Base-by-base conservation (phyloP, 805 yeast genomes). In the Sugiyamaella lignohabitans region DNA sequence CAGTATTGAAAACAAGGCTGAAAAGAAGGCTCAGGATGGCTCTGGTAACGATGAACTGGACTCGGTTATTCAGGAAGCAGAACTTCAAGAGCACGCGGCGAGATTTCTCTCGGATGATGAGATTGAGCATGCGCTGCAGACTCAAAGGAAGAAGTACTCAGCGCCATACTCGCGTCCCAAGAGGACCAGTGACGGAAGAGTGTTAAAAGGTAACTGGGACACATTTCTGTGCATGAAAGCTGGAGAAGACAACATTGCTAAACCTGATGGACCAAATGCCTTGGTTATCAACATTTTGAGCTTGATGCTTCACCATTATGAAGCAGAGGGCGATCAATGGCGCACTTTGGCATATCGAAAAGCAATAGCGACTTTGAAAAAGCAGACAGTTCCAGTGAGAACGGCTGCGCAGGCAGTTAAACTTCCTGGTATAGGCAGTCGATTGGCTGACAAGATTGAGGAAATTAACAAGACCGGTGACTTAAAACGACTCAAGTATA, bases 371-470 rank as follows among this genome's bases (percentile, higher is more conserved):
- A 57, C 72, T 0, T 51, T 67, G 19, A 59, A 63, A 35, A 56
- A 60, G 0, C 40, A 54, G 4, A 49, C 55, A 3, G 50, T 47
- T 3, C 64, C 63, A 1, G 60, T 78, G 3, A 55, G 46, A 1
- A 64, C 68, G 1, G 64, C 62, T 0, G 50, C 56, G 2, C 70
- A 76, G 37, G 78, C 79, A 1, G 40, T 50, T 11, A 56, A 57
- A 40, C 54, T 73, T 18, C 67, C 70, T 1, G 71, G 73, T 1
- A 55, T 76, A 16, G 76, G 78, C 1, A 53, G 62, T 8, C 57
- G 64, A 1, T 65, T 75, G 29, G 72, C 73, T 0, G 46, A 44
- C 2, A 73, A 76, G 54, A 68, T 77, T 20, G 75, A 70, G 37
- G 79, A 75, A 52, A 69, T 75, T 10, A 53, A 61, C n/a, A 47